phyloP scores from a whole-genome alignment of 805 yeast genomes.

The Ogataea dorogensis region DNA sequence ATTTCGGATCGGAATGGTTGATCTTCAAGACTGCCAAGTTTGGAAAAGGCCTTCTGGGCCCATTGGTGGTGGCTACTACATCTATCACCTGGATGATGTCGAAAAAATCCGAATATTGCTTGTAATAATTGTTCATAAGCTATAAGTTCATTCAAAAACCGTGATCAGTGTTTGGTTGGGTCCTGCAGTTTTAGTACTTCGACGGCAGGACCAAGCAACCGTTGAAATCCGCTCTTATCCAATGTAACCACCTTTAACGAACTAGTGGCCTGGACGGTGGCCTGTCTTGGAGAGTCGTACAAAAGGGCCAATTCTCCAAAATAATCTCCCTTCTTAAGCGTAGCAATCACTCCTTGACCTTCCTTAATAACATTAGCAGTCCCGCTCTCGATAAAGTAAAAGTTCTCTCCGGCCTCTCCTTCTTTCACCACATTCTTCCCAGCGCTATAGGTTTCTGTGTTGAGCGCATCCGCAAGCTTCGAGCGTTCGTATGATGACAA shows the following conservation, averaged over 20 bases:
- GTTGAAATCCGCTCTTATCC: slow-evolving; percentile 89
- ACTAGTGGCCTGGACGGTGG: slow-evolving; percentile 78
- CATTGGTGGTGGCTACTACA: slow-evolving; percentile 73
- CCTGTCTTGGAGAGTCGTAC: slow-evolving; percentile 90
- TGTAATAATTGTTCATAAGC: slow-evolving; percentile 2
- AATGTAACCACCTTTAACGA: slow-evolving; percentile 85
- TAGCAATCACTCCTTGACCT: slow-evolving; percentile 58
- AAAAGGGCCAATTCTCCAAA: slow-evolving; percentile 95
- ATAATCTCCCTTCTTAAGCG: slow-evolving; percentile 78
- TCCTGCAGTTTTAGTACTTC: slow-evolving; percentile 83
- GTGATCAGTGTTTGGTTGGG: slow-evolving; percentile 51
- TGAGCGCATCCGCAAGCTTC: slow-evolving; percentile 91
- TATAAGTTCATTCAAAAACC: no score
- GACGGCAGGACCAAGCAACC: slow-evolving; percentile 92
- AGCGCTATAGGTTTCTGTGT: slow-evolving; percentile 65
- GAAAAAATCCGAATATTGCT: slow-evolving; percentile 61
- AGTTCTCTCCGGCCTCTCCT: slow-evolving; percentile 81
- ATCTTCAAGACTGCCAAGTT: slow-evolving; percentile 74
- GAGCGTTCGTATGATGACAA: slow-evolving; percentile 80
- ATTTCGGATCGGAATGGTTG: slow-evolving; percentile 83
- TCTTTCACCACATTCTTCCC: slow-evolving; percentile 78
- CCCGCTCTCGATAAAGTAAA: slow-evolving; percentile 78
- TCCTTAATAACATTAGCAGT: slow-evolving; percentile 69
- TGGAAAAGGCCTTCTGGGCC: slow-evolving; percentile 88
- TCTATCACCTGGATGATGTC: slow-evolving; percentile 78